Conservation (phyloP, 768 basidiomycete species). For the Clavaria fumosa region DNA sequence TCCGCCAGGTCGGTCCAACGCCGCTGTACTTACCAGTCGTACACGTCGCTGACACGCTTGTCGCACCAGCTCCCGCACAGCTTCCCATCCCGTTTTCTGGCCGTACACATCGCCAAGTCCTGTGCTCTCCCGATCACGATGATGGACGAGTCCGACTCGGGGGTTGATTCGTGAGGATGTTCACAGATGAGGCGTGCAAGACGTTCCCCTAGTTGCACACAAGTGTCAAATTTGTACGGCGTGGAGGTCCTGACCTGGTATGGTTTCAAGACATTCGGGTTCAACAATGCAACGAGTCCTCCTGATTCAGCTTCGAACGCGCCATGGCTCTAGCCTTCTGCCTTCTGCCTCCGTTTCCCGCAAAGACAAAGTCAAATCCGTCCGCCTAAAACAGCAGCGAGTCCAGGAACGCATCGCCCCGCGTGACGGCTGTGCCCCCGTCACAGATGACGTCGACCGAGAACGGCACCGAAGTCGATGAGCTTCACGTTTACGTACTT, state of each 20-base stretch:
- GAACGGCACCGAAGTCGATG: constrained; percentile 64
- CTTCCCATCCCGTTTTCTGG: constrained; percentile 64
- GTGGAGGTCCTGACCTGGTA: no score
- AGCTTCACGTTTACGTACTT: constrained; percentile 80
- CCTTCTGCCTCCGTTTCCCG: constrained; percentile 31
- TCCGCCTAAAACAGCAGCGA: constrained; percentile 86
- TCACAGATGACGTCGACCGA: constrained; percentile 34
- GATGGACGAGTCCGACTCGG: constrained; percentile 65
- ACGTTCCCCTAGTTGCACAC: no score
- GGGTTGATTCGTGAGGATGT: constrained; percentile 81
- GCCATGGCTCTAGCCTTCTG: constrained; percentile 81
- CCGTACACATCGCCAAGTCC: constrained; percentile 79
- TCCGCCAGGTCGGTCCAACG: constrained; percentile 68
- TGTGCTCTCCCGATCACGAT: constrained; percentile 73
- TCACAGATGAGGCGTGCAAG: constrained; percentile 58
- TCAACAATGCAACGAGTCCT: constrained; percentile 78
- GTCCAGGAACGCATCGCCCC: constrained; percentile 75
- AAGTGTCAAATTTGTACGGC: no score
- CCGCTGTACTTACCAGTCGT: constrained; percentile 81
- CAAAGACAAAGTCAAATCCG: constrained; percentile 39
- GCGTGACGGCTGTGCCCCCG: constrained; percentile 41
- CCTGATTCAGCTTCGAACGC: constrained; percentile 86
- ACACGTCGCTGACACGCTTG: constrained; percentile 70
- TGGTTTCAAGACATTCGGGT: constrained; percentile 76
- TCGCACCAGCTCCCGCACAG: constrained; percentile 84